Conservation (phyloP, 768 basidiomycete genomes). For the Mycena floridula region DNA sequence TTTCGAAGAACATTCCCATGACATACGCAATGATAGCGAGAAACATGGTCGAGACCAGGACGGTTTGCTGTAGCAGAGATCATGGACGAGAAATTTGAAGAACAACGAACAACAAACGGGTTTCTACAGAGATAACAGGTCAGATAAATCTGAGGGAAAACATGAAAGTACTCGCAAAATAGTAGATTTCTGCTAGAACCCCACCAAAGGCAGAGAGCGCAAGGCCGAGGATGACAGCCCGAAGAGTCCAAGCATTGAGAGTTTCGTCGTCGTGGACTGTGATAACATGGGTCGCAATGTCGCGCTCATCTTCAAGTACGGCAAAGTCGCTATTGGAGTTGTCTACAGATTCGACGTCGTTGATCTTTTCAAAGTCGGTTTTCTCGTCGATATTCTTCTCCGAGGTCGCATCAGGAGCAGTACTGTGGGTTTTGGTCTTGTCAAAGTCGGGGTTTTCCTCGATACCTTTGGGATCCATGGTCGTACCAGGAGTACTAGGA, state of each 20-base stretch:
- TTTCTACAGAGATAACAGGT: slow-evolving; percentile 1
- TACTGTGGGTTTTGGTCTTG: too few species aligned
- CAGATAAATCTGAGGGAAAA: background rate
- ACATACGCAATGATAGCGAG: slow-evolving; percentile 44
- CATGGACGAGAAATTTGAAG: too few species aligned
- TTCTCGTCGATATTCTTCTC: slow-evolving; percentile 29
- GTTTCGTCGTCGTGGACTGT: slow-evolving; percentile 38
- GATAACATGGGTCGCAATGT: slow-evolving; percentile 42
- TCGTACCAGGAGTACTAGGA: too few species aligned
- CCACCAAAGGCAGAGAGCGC: slow-evolving; percentile 44
- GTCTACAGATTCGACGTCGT: slow-evolving; percentile 27
- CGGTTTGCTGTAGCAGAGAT: slow-evolving; percentile 34
- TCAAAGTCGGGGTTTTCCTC: too few species aligned
- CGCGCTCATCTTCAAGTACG: slow-evolving; percentile 37
- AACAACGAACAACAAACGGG: background rate
- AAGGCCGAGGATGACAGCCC: slow-evolving; percentile 39
- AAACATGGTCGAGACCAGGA: slow-evolving; percentile 47
- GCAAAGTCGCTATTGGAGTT: slow-evolving; percentile 21
- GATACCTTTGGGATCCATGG: too few species aligned
- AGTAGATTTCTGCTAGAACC: slow-evolving; percentile 55
- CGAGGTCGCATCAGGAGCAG: too few species aligned
- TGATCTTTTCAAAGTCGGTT: slow-evolving; percentile 22
- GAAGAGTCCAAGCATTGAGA: slow-evolving; percentile 39
- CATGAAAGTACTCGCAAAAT: slow-evolving; percentile 33
- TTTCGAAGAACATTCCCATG: slow-evolving; percentile 41